Evolutionary conservation across 345 rosid genomes (phyloP), one percentile per base, ranked within the genome.

Genomic region (Raphanus sativus): DNA sequence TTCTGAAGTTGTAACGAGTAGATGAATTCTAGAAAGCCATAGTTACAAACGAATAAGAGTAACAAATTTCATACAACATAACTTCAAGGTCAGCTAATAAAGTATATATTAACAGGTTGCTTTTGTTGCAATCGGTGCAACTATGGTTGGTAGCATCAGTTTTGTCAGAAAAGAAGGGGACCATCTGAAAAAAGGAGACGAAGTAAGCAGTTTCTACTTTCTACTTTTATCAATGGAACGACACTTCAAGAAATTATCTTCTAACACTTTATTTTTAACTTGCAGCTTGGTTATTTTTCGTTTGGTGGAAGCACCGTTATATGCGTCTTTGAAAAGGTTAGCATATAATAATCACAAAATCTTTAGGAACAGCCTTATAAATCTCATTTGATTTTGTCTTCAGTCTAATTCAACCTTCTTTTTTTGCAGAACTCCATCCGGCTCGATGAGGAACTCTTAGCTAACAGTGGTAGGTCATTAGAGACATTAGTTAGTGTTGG

Each of bases 291-390:
- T 75, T 91, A 91, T 81, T 94, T 91, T 84, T 86, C 97, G 0
- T 94, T 94, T 15, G 98, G 98, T 54, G 98, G 98, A 75, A 94
- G 98, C 87, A 94, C 98, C 0, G 95, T 94, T 56, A 87, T 94
- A 62, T 90, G 94, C 30, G 83, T 94, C 50, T 94, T 91, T 60
- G 89, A 91, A 80, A 91, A 91, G 97, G 98, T 91, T 67, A 65
- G 89, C 75, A 0, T 25, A 13, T 38, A 1, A 54, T 38, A 58
- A 61, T 62, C 36, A 5, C 8, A 30, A 13, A 15, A 16, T 2
- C 2, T 26, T 5, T 25, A 34, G 33, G 13, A 15, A 11, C 1
- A 69, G 1, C 4, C 11, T 25, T 9, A 24, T n/a, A 58, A 13
- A 36, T 16, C 1, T 52, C 65, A 59, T 34, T 42, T 9, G 16